Evolutionary conservation across 805 yeast genomes (phyloP), one percentile per base, ranked within the genome.

Genomic region (Myxozyma mucilagina): DNA sequence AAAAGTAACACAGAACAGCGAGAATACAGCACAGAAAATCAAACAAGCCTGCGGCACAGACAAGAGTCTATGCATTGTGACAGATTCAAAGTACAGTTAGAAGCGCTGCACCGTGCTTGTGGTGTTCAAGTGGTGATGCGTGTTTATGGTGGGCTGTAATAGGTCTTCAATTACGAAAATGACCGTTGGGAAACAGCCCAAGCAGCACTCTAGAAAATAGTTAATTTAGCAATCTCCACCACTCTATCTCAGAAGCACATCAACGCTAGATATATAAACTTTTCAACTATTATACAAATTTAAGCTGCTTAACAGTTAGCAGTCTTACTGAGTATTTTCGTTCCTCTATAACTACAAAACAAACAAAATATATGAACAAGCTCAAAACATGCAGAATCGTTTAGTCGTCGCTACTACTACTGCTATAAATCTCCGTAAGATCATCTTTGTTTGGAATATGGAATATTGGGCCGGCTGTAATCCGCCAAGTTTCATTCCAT

Each of bases 401-500:
- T 58, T 42, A 35, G 32, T 59, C 65, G 39, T 59, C 63, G 42
- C 61, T 57, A 43, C 66, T 62, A 32, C 64, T 56, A 29, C 66
- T 62, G 36, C 60, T 53, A 38, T 61, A 44, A 13, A 60, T 59
- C 31, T 61, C 65, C 6, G 63, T 57, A 38, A 54, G 18, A 47
- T 61, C 65, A 18, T 63, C 65, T 36, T 61, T 54, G 48, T 61
- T 63, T 3, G 66, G 67, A 24, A 63, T 61, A 51, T 63, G 64
- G 47, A 76, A 77, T 39, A 75, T 68, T 24, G 72, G 82, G 47
- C 80, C 81, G 50, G 87, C 72, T 48, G 77, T 78, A 1, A 65
- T 61, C 32, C 77, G 75, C 98, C 98, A 93, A 70, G 86, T 88
- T 11, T 79, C 74, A 47, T 84, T 82, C 98, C 98, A 93, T 57